Percentiles rank a stretch among this genome's conserved stretches.
Conservation (phyloP, 164 flowering plant genomes). For the Protea cynaroides region DNA sequence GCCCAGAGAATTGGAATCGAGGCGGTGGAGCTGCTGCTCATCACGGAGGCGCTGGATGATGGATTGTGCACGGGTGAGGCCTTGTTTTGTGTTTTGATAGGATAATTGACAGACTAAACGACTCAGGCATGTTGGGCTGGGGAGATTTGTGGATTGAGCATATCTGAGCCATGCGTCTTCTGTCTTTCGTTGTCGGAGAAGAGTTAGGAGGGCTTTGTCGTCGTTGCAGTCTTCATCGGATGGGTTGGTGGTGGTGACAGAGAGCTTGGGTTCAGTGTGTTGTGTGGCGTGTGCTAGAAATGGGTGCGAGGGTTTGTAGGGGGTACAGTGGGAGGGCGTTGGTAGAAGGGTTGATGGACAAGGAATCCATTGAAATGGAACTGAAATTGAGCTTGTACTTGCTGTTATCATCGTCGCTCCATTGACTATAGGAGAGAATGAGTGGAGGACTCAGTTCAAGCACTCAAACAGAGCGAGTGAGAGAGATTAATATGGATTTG, state of each 20-base stretch:
- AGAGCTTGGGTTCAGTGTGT: constrained; percentile 18
- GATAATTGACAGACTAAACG: constrained; percentile 83
- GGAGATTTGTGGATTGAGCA: constrained; percentile 45
- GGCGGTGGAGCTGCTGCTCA: constrained; percentile 81
- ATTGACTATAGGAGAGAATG: constrained; percentile 15
- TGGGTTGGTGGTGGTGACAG: constrained; percentile 16
- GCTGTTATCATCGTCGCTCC: constrained; percentile 35
- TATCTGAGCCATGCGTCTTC: constrained; percentile 71
- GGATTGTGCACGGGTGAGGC: constrained; percentile 74
- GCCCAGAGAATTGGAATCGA: constrained; percentile 90
- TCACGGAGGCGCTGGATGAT: constrained; percentile 76
- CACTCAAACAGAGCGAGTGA: neutral
- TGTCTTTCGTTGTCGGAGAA: constrained; percentile 75
- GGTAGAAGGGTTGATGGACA: constrained; percentile 7
- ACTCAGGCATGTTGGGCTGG: constrained; percentile 82
- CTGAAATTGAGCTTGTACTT: constrained; percentile 19
- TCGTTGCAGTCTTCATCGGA: constrained; percentile 16
- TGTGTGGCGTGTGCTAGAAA: constrained; percentile 21
- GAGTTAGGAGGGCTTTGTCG: constrained; percentile 33
- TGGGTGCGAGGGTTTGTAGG: constrained; percentile 15
- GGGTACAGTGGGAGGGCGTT: constrained; percentile 14
- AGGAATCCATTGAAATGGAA: constrained; percentile 22
- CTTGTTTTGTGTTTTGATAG: constrained; percentile 44
- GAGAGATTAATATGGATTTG: neutral
- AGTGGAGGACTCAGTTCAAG: neutral